Conservation (phyloP, 495 filamentous ascomycete species). For the Sporormia fimetaria region DNA sequence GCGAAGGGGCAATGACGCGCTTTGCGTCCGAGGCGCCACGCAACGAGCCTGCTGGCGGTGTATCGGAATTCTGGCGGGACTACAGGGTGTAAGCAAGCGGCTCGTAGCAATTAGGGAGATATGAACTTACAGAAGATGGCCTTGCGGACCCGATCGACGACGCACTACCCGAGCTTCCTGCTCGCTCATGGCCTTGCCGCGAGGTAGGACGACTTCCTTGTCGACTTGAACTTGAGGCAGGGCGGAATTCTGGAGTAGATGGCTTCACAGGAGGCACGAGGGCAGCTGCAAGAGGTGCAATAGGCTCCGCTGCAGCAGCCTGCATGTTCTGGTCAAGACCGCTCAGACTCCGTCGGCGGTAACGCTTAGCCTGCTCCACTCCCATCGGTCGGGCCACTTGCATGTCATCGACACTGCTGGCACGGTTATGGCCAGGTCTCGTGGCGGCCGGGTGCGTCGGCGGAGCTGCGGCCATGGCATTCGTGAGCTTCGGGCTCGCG, state of each 20-base stretch:
- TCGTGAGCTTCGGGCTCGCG: constrained; percentile 1
- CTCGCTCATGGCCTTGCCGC: constrained; percentile 48
- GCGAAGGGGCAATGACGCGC: constrained; percentile 68
- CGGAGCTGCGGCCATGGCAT: constrained; percentile 1
- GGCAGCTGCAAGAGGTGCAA: constrained; percentile 1
- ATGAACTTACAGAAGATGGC: constrained; percentile 47
- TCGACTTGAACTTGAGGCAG: constrained; percentile 25
- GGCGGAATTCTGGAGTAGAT: constrained; percentile 24
- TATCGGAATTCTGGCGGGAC: constrained; percentile 18
- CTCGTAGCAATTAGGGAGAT: constrained; percentile 1
- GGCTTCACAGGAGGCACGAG: constrained; percentile 8
- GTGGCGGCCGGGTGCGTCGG: not conserved
- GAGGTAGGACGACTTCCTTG: constrained; percentile 30
- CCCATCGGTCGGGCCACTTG: constrained; percentile 33
- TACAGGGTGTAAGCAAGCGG: constrained; percentile 6
- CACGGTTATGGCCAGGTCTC: constrained; percentile 28
- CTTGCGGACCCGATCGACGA: constrained; percentile 37
- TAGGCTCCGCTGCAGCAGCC: constrained; percentile 9
- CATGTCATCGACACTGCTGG: constrained; percentile 46
- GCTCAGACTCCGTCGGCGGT: constrained; percentile 73
- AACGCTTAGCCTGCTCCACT: constrained; percentile 59
- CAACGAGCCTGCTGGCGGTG: constrained; percentile 35
- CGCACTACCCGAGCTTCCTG: constrained; percentile 46
- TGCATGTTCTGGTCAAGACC: constrained; percentile 55
- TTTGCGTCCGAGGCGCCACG: constrained; percentile 57